phyloP scores from a whole-genome alignment of 306 rosid species.

The Quercus robur region DNA sequence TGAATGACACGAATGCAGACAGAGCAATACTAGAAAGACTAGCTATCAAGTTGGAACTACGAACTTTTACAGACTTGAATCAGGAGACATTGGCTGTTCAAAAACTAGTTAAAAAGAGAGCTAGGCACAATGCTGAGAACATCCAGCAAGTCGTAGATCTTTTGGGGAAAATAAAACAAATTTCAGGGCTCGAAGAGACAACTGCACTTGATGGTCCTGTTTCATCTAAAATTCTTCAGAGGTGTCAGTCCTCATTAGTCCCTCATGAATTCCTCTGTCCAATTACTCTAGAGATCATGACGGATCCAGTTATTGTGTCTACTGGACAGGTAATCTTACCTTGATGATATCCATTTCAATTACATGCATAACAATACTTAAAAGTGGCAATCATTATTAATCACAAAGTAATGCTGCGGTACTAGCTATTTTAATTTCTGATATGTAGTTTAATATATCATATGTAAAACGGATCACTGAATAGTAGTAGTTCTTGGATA shows the following conservation, averaged over 20 bases:
- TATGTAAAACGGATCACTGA: background rate
- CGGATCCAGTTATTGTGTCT: constrained; percentile 83
- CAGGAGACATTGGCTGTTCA: constrained; percentile 61
- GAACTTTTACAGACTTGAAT: constrained; percentile 51
- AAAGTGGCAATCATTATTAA: background rate
- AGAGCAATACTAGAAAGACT: constrained; percentile 71
- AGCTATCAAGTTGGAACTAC: constrained; percentile 75
- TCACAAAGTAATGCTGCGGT: background rate
- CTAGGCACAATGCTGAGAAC: constrained; percentile 49
- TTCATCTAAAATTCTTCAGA: constrained; percentile 34
- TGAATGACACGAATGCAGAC: constrained; percentile 58
- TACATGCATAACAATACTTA: background rate
- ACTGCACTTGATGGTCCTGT: constrained; percentile 44
- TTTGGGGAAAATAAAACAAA: constrained; percentile 51
- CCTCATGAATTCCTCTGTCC: constrained; percentile 95
- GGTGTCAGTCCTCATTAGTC: constrained; percentile 52
- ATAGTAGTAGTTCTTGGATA: background rate
- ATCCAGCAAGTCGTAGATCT: constrained; percentile 52
- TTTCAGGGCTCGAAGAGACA: constrained; percentile 58
- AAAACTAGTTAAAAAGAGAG: constrained; percentile 52
- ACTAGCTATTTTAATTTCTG: background rate
- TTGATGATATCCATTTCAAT: background rate
- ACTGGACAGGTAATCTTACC: constrained; percentile 75
- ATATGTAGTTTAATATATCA: background rate
- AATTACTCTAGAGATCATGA: constrained; percentile 81